Evolutionary conservation across 176 grass and related monocot genomes (phyloP).

Genomic region (Rhynchospora pubera): DNA sequence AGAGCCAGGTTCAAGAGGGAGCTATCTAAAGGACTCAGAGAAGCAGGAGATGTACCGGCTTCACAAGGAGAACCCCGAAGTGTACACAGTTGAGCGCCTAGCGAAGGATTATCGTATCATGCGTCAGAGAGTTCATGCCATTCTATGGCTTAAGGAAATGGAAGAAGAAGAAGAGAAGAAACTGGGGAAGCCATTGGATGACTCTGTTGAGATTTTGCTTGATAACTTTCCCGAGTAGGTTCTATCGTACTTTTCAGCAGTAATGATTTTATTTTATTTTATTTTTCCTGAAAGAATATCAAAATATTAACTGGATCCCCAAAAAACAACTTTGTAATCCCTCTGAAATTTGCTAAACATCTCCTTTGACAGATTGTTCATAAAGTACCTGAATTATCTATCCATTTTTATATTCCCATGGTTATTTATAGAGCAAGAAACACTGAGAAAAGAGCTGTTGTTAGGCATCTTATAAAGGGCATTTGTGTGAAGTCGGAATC

Average conservation of each 20-base stretch:
- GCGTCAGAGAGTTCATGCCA: conserved; percentile 93
- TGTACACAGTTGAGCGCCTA: conserved; percentile 81
- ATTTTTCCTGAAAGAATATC: not conserved
- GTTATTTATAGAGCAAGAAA: not conserved
- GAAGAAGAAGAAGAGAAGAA: conserved; percentile 95
- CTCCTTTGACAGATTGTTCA: not conserved
- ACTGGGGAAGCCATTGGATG: conserved; percentile 64
- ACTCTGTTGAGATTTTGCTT: conserved; percentile 88
- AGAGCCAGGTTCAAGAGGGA: conserved; percentile 57
- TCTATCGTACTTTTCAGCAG: not conserved
- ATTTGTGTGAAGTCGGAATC: not conserved
- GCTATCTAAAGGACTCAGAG: conserved; percentile 89
- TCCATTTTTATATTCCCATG: not conserved
- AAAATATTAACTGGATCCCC: not conserved
- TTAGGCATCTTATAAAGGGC: not conserved
- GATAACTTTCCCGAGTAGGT: conserved; percentile 88
- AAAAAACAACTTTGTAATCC: not conserved
- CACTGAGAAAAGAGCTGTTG: not conserved
- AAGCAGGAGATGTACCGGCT: conserved; percentile 92
- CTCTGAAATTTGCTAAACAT: not conserved
- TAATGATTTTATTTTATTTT: not conserved
- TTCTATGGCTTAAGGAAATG: conserved; percentile 94
- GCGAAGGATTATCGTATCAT: conserved; percentile 90
- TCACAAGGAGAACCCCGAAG: conserved; percentile 80
- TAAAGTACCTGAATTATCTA: not conserved